These are phyloP conservation scores for Blastobotrys attinorum DNA, from an alignment of 805 yeast species.

Conservation along the genomic window DNA sequence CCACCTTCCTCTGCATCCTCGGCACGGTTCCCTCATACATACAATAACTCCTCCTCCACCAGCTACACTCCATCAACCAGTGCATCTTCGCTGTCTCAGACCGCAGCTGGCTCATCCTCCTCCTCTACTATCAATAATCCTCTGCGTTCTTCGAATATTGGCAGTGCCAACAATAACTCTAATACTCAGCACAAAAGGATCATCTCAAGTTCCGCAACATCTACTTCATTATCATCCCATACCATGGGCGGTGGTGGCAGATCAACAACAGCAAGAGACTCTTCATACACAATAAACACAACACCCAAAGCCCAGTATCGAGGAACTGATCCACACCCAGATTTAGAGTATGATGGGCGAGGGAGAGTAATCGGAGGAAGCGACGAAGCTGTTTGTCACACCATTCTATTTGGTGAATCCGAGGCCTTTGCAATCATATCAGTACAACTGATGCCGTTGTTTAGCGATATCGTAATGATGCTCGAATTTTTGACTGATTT, in stretches of 20 bases:
- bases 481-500: conserved; percentile 39
- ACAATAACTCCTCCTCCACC: not conserved
- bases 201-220: too few species aligned
- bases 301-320: conserved; percentile 10
- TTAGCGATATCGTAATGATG: conserved; percentile 40
- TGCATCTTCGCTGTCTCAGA: not conserved
- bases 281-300: not conserved
- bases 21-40: too few species aligned
- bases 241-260: too few species aligned
- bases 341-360: conserved; percentile 41
- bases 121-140: too few species aligned
- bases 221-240: too few species aligned
- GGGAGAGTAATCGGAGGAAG: conserved; percentile 47
- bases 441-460: conserved; percentile 47
- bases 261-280: not conserved
- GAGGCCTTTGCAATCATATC: conserved; percentile 35
- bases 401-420: conserved; percentile 49
- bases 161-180: too few species aligned
- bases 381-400: conserved; percentile 69
- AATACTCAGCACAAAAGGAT: not conserved
- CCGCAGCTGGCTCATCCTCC: too few species aligned
- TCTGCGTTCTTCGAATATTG: too few species aligned
- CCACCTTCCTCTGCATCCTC: not conserved
- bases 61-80: not conserved
- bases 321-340: conserved; percentile 49